Base-by-base conservation (phyloP, 169 alveolate genomes). In the Cytauxzoon felis region DNA sequence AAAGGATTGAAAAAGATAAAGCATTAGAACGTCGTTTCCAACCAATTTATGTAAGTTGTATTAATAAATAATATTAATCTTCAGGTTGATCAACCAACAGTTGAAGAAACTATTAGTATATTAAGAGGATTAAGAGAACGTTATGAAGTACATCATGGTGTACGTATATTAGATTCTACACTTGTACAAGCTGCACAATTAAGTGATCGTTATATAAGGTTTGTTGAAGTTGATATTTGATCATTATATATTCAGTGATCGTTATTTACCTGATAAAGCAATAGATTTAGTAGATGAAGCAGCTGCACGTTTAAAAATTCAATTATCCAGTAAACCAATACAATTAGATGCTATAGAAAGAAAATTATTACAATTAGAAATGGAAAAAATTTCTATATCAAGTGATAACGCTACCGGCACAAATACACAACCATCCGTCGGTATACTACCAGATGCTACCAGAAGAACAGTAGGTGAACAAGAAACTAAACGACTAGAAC, bases 21-120 rank as follows among this genome's bases (percentile, higher is more conserved):
- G 96, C 96, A 0, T 60, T 92, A 58, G 95, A 90, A 62, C 89
- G 96, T 16, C 91, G 96, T 6, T 89, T 92, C 79, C 94, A 90
- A 51, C 95, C 93, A 5, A 90, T 92, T 27, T 57, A 78, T 29
- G 94, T 91, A 33, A 5, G 71, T 61, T 61, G 7, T 8, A 6
- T n/a, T 8, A 72, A 72, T 1, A 86, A 11, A 29, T 24, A 54
- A 19, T 47, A 51, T 69, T 16, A 42, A 5, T 13, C 51, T 58
- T 40, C 72, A 68, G 45, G 87, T 85, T 26, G 91, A 87, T 52
- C 94, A 90, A 38, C 95, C 95, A 8, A 45, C 84, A 27, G 91
- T 83, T 0, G 93, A 83, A 51, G 89, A 84, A 58, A 79, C 95
- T 3, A 80, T 90, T n/a, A 78, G 87, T 49, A 91, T 91, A 33